These are phyloP conservation scores for Monosporascus ibericus DNA, from an alignment of 2,329 filamentous ascomycete genomes.

Conservation along the genomic window DNA sequence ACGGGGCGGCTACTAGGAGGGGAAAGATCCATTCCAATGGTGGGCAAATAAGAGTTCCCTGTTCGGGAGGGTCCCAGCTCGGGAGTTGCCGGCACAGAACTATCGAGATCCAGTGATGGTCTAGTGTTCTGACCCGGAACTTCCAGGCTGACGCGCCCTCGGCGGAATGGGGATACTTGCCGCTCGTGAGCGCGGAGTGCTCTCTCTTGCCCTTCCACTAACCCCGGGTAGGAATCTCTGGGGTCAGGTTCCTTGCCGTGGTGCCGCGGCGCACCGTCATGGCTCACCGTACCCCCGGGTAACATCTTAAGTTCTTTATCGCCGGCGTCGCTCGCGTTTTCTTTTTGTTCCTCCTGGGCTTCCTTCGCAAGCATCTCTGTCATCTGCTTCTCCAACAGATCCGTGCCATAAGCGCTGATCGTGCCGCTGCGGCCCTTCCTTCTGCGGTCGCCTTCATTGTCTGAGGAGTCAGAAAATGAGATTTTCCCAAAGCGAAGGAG, in stretches of 20 bases:
- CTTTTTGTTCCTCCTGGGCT: conserved; percentile 36
- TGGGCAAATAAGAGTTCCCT: conserved; percentile 47
- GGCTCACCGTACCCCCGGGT: conserved; percentile 25
- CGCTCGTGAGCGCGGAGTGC: conserved; percentile 7
- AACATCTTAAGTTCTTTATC: conserved; percentile 27
- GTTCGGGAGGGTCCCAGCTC: conserved; percentile 38
- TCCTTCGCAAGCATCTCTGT: conserved; percentile 53
- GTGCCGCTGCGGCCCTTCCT: conserved; percentile 38
- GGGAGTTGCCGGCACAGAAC: conserved; percentile 46
- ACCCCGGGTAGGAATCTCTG: conserved; percentile 14
- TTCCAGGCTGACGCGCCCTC: conserved; percentile 41
- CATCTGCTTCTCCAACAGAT: conserved; percentile 57
- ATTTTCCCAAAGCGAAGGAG: conserved; percentile 46
- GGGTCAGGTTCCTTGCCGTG: conserved; percentile 7
- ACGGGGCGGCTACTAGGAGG: conserved; percentile 54
- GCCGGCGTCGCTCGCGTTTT: conserved; percentile 22
- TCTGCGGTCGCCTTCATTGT: conserved; percentile 45
- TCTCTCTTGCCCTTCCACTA: conserved; percentile 12
- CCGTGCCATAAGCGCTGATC: conserved; percentile 42
- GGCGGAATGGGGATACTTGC: conserved; percentile 24
- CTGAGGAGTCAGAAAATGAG: conserved; percentile 56
- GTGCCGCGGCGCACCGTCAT: conserved; percentile 11
- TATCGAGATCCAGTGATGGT: conserved; percentile 38
- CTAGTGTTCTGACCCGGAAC: conserved; percentile 34
- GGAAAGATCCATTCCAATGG: conserved; percentile 57